phyloP scores from a whole-genome alignment of 2,329 filamentous ascomycete species.

The Aureobasidium pullulans region DNA sequence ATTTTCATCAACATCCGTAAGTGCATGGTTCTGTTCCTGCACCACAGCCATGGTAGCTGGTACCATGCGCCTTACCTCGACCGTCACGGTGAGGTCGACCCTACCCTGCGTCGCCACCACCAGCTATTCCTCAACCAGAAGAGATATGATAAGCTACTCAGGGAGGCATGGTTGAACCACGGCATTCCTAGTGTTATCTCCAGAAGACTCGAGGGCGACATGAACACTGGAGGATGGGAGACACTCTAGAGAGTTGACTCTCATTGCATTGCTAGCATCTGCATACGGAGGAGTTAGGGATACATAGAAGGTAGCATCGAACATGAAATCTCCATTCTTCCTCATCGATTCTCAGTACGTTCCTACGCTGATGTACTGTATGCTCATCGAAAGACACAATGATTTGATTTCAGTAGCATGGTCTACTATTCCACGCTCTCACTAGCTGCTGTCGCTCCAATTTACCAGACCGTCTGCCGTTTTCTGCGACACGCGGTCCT shows the following conservation, averaged over 20 bases:
- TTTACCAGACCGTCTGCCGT: too few species aligned
- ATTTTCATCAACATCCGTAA: constrained; percentile 95
- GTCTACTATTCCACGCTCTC: too few species aligned
- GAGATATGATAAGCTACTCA: constrained; percentile 80
- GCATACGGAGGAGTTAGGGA: not conserved
- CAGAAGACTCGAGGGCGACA: constrained; percentile 83
- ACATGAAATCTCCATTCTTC: not conserved
- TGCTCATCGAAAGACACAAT: too few species aligned
- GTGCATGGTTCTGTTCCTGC: constrained; percentile 83
- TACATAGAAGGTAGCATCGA: not conserved
- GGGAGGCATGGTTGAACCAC: constrained; percentile 80
- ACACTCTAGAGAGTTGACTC: constrained; percentile 38
- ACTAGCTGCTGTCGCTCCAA: too few species aligned
- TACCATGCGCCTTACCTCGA: constrained; percentile 88
- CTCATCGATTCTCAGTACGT: too few species aligned
- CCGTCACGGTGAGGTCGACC: constrained; percentile 89
- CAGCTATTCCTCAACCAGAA: constrained; percentile 91
- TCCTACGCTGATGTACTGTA: too few species aligned
- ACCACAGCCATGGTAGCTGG: constrained; percentile 75
- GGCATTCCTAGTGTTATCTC: constrained; percentile 84
- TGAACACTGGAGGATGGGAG: constrained; percentile 97
- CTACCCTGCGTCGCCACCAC: constrained; percentile 75
- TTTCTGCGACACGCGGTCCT: too few species aligned
- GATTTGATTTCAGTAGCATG: too few species aligned
- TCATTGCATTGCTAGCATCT: not conserved